A percentile compares a stretch with the other conserved stretches of the same genome.
phyloP scores from a whole-genome alignment of 257 asterid genomes.

The Phtheirospermum japonicum region DNA sequence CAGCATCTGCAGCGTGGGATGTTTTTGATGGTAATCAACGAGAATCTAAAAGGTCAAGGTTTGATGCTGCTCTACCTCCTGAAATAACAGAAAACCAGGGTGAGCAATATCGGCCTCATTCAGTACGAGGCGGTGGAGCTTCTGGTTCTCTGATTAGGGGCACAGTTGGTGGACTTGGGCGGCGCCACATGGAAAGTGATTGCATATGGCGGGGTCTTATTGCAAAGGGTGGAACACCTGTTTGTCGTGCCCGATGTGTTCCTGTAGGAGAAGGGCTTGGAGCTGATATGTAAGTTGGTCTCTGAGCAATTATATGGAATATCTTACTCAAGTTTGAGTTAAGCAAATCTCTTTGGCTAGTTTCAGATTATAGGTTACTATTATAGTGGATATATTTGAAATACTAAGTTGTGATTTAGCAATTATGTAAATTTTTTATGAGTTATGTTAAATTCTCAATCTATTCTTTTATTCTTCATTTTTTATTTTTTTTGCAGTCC shows the following conservation, averaged over 20 bases:
- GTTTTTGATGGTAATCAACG: slow-evolving; percentile 59
- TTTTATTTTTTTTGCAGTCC: slow-evolving; percentile 54
- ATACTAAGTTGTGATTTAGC: background rate
- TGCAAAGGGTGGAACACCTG: slow-evolving; percentile 92
- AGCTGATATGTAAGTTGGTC: slow-evolving; percentile 66
- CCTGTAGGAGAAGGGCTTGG: slow-evolving; percentile 66
- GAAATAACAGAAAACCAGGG: slow-evolving; percentile 44
- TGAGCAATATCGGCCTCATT: slow-evolving; percentile 42
- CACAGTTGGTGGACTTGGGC: slow-evolving; percentile 41
- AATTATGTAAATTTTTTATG: background rate
- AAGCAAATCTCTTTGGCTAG: slow-evolving; percentile 2
- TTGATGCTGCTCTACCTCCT: slow-evolving; percentile 47
- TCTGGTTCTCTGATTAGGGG: slow-evolving; percentile 43
- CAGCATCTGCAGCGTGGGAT: slow-evolving; percentile 69
- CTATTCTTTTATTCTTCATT: background rate
- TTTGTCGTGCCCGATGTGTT: slow-evolving; percentile 96
- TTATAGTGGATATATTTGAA: background rate
- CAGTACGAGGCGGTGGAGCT: slow-evolving; percentile 33
- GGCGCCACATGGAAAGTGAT: slow-evolving; percentile 45
- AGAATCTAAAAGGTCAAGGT: slow-evolving; percentile 83
- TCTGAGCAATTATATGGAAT: slow-evolving; percentile 18
- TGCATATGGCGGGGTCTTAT: slow-evolving; percentile 89
- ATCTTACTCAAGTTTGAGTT: slow-evolving; percentile 21
- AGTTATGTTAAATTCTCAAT: slow-evolving; percentile 12
- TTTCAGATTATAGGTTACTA: slow-evolving; percentile 13